Evolutionary conservation across 768 basidiomycete species (phyloP), one percentile per base, ranked within the genome.

Genomic region (Xerocomellus chrysenteron): DNA sequence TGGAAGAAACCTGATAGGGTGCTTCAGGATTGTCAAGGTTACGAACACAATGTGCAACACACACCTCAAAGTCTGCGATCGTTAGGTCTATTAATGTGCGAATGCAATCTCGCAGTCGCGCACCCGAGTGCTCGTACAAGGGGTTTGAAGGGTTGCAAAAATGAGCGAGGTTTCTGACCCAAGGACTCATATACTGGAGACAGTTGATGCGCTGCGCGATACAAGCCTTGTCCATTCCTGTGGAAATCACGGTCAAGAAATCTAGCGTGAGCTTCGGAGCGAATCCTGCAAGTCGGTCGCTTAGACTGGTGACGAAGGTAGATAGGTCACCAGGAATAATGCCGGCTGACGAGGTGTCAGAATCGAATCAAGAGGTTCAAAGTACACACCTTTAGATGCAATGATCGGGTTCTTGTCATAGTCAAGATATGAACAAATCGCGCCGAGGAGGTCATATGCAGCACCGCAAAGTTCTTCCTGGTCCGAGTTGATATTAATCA

Each of bases 241-340:
- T 80, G 33, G 83, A 83, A 30, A 94, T 90, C 71, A 94, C 94
- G n/a, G 86, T 83, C 51, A 95, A 76, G 72, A 96, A 92, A 70
- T 96, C 94, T 17, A 96, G 75, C 0, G 93, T 94, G 33, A 96
- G 75, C 35, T 90, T 83, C 12, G 94, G 92, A n/a, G 82, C 83
- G 63, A 86, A 86, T 2, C 76, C 77, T 3, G 92, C 84, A 16
- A 94, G 73, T 42, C 80, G 82, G 57, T 88, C 88, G 69, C 91
- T 93, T 42, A 93, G 70, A 48, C 78, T 77, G 10, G 78, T 71
- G 24, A 87, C 81, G 58, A 90, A 89, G 1, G 84, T 75, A 47
- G 76, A 77, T 13, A 83, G 76, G 58, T 86, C 84, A 4, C 87
- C 84, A 16, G 88, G 87, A 48, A 91, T 78, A 56, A 87, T 88